These are phyloP conservation scores for Solanum infundibuliforme DNA, from an alignment of 257 asterid species.

Conservation along the genomic window DNA sequence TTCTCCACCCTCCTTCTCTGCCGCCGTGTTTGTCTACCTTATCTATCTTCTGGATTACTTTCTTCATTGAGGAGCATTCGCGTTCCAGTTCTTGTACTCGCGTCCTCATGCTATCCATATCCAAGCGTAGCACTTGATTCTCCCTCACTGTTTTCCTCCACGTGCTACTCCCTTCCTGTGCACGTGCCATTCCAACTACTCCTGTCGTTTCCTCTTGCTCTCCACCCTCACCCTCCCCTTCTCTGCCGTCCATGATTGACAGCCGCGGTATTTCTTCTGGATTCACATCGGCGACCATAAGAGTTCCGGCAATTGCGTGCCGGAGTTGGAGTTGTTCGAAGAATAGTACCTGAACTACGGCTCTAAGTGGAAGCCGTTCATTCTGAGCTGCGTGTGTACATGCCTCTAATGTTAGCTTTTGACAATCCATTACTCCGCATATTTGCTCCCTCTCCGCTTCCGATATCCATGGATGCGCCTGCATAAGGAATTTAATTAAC, in stretches of 20 bases:
- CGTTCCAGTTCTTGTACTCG: conserved; percentile 82
- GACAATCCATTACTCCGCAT: conserved; percentile 75
- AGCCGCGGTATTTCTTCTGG: conserved; percentile 13
- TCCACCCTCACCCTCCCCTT: conserved; percentile 1
- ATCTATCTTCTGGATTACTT: conserved; percentile 60
- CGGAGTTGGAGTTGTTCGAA: conserved; percentile 99
- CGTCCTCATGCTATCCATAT: conserved; percentile 80
- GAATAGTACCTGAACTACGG: conserved; percentile 89
- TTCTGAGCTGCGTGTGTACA: conserved; percentile 99
- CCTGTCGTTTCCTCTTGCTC: conserved; percentile 10
- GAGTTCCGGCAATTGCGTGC: conserved; percentile 79
- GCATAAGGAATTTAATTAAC: neutral
- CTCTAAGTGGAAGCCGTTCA: conserved; percentile 86
- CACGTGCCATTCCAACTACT: conserved; percentile 6
- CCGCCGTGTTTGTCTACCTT: conserved; percentile 18
- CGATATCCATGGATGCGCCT: conserved; percentile 88
- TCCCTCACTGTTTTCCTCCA: conserved; percentile 78
- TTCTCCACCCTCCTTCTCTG: conserved; percentile 41
- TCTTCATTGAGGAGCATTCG: conserved; percentile 79
- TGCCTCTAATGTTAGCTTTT: conserved; percentile 89
- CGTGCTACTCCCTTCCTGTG: conserved; percentile 29
- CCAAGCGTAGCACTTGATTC: conserved; percentile 68
- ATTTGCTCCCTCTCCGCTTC: conserved; percentile 77
- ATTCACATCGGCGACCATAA: conserved; percentile 35
- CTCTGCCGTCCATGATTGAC: conserved; percentile 8